Evolutionary conservation across 768 basidiomycete genomes (phyloP).

Genomic region (Grammothele lineata): DNA sequence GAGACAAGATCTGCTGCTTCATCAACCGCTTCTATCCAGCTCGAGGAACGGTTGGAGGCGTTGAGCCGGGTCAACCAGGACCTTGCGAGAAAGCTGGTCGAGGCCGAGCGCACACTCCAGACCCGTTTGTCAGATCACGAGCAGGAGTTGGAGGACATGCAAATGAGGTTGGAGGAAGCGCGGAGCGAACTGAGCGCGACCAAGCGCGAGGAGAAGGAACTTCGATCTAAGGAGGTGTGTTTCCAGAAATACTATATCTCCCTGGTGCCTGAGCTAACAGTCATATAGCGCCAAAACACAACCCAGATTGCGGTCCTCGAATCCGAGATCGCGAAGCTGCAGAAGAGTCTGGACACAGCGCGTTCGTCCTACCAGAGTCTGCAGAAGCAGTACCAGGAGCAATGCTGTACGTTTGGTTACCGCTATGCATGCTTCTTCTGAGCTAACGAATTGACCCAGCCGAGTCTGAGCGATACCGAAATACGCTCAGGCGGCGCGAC

Average conservation of each 20-base stretch:
- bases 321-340: constrained; percentile 72
- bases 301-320: constrained; percentile 70
- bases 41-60: constrained; percentile 68
- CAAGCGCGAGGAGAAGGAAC: constrained; percentile 90
- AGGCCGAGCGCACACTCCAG: constrained; percentile 67
- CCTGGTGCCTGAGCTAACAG: too few relatives aligned
- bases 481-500: constrained; percentile 70
- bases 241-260: not conserved
- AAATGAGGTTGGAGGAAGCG: constrained; percentile 72
- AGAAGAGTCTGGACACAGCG: constrained; percentile 69
- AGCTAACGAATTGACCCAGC: constrained; percentile 33
- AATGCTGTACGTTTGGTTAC: constrained; percentile 56
- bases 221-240: constrained; percentile 78
- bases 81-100: constrained; percentile 67
- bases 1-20: constrained; percentile 50
- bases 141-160: constrained; percentile 76
- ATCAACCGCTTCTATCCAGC: constrained; percentile 68
- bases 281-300: constrained; percentile 48
- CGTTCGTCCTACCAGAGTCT: constrained; percentile 70
- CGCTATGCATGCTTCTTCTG: not conserved
- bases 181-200: constrained; percentile 71
- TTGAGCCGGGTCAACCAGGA: constrained; percentile 73
- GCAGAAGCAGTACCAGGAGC: constrained; percentile 87
- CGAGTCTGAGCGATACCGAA: constrained; percentile 75
- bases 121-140: constrained; percentile 74